Percentiles rank a stretch among this genome's conserved stretches.
Conservation (phyloP, 148 eudicot species). For the Limonium bicolor region DNA sequence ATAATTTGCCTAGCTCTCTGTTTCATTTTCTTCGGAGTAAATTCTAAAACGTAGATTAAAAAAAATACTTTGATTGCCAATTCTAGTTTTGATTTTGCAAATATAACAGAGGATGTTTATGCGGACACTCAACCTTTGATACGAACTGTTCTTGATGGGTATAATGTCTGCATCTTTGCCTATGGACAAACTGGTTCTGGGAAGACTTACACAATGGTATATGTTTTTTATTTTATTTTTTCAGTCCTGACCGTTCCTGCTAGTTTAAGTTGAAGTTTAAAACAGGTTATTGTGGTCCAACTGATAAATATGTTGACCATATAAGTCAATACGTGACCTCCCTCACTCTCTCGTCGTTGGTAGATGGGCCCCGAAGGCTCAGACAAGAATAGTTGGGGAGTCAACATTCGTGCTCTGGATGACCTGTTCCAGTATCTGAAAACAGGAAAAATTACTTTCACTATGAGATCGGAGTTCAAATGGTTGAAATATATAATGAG, state of each 20-base stretch:
- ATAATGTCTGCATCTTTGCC: slow-evolving; percentile 68
- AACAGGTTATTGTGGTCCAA: too few relatives aligned
- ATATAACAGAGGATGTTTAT: slow-evolving; percentile 37
- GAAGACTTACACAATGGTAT: slow-evolving; percentile 71
- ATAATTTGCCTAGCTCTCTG: too few relatives aligned
- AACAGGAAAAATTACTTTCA: slow-evolving; percentile 23
- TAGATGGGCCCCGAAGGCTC: slow-evolving; percentile 41
- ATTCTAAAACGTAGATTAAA: too few relatives aligned
- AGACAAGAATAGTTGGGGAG: slow-evolving; percentile 53
- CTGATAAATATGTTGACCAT: too few relatives aligned
- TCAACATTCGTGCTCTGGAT: slow-evolving; percentile 53
- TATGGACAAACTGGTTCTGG: slow-evolving; percentile 90
- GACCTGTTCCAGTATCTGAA: slow-evolving; percentile 48
- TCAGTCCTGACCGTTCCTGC: too few relatives aligned
- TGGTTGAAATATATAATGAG: slow-evolving; percentile 75
- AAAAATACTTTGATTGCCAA: too few relatives aligned
- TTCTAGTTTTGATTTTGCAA: slow-evolving; percentile 5
- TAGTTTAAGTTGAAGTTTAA: too few relatives aligned
- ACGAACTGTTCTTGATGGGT: slow-evolving; percentile 66
- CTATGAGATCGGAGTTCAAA: slow-evolving; percentile 58
- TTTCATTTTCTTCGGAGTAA: too few relatives aligned
- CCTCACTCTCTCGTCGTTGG: neutral
- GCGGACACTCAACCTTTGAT: slow-evolving; percentile 50
- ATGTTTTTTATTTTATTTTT: slow-evolving; percentile 1
- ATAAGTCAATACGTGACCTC: too few relatives aligned